Base-by-base conservation (phyloP, 2,329 filamentous ascomycete genomes). In the Colletotrichum sidae region DNA sequence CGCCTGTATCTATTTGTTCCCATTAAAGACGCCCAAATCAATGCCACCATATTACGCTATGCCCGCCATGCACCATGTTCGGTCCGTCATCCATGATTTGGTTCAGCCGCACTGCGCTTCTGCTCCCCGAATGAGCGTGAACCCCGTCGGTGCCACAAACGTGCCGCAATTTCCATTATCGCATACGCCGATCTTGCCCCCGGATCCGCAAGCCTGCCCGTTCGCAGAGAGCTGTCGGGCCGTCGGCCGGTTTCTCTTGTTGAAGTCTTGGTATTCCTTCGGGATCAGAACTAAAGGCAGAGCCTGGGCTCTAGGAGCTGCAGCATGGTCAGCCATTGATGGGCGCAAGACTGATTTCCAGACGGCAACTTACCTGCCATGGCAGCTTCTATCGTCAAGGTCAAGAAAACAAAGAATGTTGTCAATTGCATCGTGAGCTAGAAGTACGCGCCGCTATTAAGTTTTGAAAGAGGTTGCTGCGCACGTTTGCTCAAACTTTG, bases 111-210 rank as follows among this genome's bases (percentile, higher is more conserved):
- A 65, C 25, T 65, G 63, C 10, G 33, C 12, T n/a, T 65, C 63
- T 8, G 57, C 42, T 5, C 17, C 58, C 2, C 39, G 41, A 10
- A 65, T 47, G 8, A 56, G 38, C 8, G 49, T 51, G 11, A 65
- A 65, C 2, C 58, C 63, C 4, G 39, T 57, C 2, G 58, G 63
- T 9, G 63, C 63, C 11, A 65, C 35, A 8, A 65, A 65, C n/a
- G 25, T 57, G 5, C 63, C 63, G 47, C 63, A 65, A n/a, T 53
- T 51, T 6, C 63, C 63, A 7, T 62, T 56, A 35, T 65, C 59
- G 13, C 63, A 65, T 8, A 65, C 58, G 6, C 63, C 63, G 25
- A 49, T 15, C 11, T 44, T 37, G 4, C 17, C 11, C 7, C 35
- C 34, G 1, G 44, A 3, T 2, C 46, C 52, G 38, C 63, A 65